Conservation (phyloP, 768 basidiomycete genomes). For the Serendipita sp. region DNA sequence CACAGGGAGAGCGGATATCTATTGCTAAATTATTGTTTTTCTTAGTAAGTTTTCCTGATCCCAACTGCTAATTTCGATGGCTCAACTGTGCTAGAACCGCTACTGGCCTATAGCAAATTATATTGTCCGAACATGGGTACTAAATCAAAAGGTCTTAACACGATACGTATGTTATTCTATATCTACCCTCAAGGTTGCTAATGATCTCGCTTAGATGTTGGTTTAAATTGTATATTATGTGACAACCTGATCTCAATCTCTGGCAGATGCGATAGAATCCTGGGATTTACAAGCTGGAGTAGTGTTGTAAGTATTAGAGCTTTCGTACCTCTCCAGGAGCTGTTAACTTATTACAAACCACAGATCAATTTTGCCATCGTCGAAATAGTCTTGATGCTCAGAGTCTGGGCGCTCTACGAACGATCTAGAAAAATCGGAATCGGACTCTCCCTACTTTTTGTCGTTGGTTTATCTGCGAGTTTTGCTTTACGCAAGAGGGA, state of each 20-base stretch:
- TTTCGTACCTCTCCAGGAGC: no score
- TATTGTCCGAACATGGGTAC: background rate
- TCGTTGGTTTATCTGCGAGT: background rate
- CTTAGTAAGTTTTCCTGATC: background rate
- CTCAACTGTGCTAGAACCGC: background rate
- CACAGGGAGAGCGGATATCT: background rate
- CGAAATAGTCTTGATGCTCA: background rate
- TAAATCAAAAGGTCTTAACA: background rate
- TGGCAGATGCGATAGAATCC: background rate
- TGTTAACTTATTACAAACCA: background rate
- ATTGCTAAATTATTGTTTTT: background rate
- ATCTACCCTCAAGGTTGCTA: no score
- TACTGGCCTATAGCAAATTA: background rate
- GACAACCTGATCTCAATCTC: no score
- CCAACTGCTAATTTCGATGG: background rate
- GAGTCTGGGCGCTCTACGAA: slow-evolving; percentile 3
- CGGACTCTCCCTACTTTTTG: background rate
- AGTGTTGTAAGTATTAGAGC: background rate
- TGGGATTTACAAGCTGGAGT: background rate
- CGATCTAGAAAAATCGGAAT: background rate
- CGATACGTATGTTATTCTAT: background rate
- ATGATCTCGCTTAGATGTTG: no score
- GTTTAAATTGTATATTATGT: no score
- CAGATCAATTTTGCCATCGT: slow-evolving; percentile 1
- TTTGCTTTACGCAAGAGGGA: background rate